A percentile compares a stretch with the other conserved stretches of the same genome.
Evolutionary conservation across 2,329 filamentous ascomycete genomes (phyloP).

Genomic region (Didymella glomerata): DNA sequence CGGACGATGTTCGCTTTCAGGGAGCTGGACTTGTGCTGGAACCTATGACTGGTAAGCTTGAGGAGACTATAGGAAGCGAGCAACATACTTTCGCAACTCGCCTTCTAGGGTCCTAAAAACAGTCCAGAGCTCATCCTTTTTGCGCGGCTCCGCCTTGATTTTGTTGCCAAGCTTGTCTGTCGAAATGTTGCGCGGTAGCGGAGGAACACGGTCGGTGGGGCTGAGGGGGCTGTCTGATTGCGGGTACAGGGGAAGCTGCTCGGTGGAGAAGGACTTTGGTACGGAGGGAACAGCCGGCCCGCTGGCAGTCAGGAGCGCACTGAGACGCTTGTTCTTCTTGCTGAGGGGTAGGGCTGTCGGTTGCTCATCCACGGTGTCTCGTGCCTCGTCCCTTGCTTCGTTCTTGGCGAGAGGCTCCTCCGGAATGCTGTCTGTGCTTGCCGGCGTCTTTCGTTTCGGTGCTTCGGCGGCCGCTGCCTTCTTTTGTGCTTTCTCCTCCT

Average conservation of each 20-base stretch:
- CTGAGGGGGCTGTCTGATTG: constrained; percentile 45
- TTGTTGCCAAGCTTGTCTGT: constrained; percentile 52
- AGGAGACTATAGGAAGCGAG: background rate
- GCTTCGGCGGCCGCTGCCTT: constrained; percentile 27
- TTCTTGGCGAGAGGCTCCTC: constrained; percentile 40
- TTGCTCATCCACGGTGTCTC: constrained; percentile 31
- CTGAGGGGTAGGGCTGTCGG: constrained; percentile 33
- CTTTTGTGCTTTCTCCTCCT: constrained; percentile 29
- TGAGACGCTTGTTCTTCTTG: constrained; percentile 50
- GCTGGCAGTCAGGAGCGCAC: constrained; percentile 42
- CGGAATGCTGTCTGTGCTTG: constrained; percentile 40
- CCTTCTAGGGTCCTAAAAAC: constrained; percentile 73
- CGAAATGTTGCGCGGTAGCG: constrained; percentile 54
- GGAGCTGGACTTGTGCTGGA: constrained; percentile 75
- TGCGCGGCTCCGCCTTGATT: constrained; percentile 56
- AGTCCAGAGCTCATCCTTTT: constrained; percentile 75
- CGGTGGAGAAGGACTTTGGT: constrained; percentile 60
- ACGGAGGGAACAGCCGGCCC: constrained; percentile 52
- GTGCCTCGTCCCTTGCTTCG: constrained; percentile 28
- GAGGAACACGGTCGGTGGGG: constrained; percentile 50
- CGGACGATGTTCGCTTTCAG: constrained; percentile 81
- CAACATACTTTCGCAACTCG: constrained; percentile 69
- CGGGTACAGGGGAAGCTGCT: constrained; percentile 52
- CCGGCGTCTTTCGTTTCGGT: constrained; percentile 39
- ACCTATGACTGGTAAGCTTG: constrained; percentile 55